A percentile compares a stretch with the other conserved stretches of the same genome.
Conservation (phyloP, 805 yeast genomes). For the Blastobotrys terrestris region DNA sequence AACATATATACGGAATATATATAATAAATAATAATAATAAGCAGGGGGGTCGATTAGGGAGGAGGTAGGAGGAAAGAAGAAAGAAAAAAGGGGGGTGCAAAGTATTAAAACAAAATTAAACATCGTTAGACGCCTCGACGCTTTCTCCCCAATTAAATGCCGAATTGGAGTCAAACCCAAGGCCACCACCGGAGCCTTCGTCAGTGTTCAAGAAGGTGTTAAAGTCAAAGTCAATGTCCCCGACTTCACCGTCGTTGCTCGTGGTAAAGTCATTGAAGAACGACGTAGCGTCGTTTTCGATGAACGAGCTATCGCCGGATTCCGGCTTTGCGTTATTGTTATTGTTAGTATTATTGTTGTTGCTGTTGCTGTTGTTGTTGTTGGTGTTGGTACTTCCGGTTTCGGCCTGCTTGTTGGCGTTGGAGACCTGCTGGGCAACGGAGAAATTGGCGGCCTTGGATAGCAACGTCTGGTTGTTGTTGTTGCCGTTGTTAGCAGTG, state of each 20-base stretch:
- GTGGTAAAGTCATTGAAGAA: slow-evolving; percentile 27
- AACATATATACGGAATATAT: background rate
- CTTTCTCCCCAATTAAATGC: slow-evolving; percentile 17
- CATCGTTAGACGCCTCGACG: slow-evolving; percentile 10
- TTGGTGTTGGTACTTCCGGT: background rate
- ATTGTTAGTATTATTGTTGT: slow-evolving; percentile 1
- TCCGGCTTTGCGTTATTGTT: slow-evolving; percentile 6
- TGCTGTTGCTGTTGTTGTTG: background rate
- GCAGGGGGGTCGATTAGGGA: background rate
- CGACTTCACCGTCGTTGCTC: slow-evolving; percentile 27
- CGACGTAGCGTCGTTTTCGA: slow-evolving; percentile 31
- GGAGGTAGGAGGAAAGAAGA: slow-evolving; percentile 1
- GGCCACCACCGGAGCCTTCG: slow-evolving; percentile 21
- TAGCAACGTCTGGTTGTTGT: slow-evolving; percentile 12
- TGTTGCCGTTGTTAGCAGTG: slow-evolving; percentile 1
- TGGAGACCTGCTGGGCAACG: slow-evolving; percentile 3
- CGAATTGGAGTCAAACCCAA: slow-evolving; percentile 12
- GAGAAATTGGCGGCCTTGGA: slow-evolving; percentile 20
- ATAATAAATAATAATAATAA: slow-evolving; percentile 1
- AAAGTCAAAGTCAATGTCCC: slow-evolving; percentile 36
- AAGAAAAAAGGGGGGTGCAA: slow-evolving; percentile 6
- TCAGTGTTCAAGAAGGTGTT: slow-evolving; percentile 41
- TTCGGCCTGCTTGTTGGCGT: slow-evolving; percentile 1
- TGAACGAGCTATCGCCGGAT: slow-evolving; percentile 22
- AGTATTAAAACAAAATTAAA: slow-evolving; percentile 5